Conservation (phyloP, 441 rosid genomes). For the Biscutella laevigata region DNA sequence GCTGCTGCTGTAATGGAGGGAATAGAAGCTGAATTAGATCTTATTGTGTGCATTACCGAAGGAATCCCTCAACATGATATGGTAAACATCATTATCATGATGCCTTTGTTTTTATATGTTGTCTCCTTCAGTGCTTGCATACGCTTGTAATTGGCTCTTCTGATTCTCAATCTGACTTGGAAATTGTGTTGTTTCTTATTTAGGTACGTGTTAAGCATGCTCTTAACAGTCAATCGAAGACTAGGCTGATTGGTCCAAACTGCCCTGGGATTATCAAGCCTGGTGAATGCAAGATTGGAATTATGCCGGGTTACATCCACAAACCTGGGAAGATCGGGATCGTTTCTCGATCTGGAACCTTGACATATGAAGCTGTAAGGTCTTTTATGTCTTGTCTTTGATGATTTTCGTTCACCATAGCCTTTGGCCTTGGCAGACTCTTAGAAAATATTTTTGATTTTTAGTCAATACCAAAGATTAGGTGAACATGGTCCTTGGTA, state of each 20-base stretch:
- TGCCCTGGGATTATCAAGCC: slow-evolving; percentile 94
- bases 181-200: not conserved
- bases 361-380: slow-evolving; percentile 94
- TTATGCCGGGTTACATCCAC: slow-evolving; percentile 93
- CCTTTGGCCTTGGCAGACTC: not conserved
- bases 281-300: slow-evolving; percentile 92
- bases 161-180: slow-evolving; percentile 6
- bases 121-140: not conserved
- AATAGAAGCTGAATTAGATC: slow-evolving; percentile 81
- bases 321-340: slow-evolving; percentile 86
- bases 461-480: not conserved
- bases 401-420: slow-evolving; percentile 7
- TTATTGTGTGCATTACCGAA: slow-evolving; percentile 88
- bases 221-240: slow-evolving; percentile 72
- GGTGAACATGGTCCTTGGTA: not conserved
- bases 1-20: slow-evolving; percentile 97
- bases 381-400: not conserved
- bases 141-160: not conserved
- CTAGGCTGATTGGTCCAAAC: slow-evolving; percentile 81
- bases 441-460: not conserved
- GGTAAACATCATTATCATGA: slow-evolving; percentile 34
- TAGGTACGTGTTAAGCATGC: slow-evolving; percentile 94
- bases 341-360: slow-evolving; percentile 86
- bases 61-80: slow-evolving; percentile 97
- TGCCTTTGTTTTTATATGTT: not conserved